Evolutionary conservation across 176 grass and related monocot species (phyloP), one percentile per base, ranked within the genome.

Genomic region (Tuctoria greenei): DNA sequence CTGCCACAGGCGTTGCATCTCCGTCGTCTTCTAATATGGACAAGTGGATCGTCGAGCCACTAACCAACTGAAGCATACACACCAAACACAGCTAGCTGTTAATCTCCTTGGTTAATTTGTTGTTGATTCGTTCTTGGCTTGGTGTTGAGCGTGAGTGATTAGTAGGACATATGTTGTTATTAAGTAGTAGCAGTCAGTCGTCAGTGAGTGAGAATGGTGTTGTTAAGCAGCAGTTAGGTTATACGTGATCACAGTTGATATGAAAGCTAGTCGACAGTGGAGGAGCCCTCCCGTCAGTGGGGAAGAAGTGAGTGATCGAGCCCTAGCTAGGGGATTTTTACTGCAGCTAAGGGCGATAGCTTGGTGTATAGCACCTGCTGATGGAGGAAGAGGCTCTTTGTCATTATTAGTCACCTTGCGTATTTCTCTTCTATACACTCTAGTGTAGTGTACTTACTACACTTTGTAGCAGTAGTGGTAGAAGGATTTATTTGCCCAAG

Each of bases 1-100:
- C 4, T 94, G 91, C 77, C 89, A 98, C 79, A 79, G 91, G 77
- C 87, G 91, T 62, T 86, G 89, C 37, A 90, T 86, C 84, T 94
- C 95, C 0, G 91, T 90, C 44, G 85, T 90, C 44, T 91, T 92
- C 76, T 98, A 82, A 83, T 21, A 35, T 5, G 11, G n/a, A n/a
- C n/a, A n/a, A 21, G 23, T 13, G 28, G 31, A 38, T n/a, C 31
- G 1, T 0, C 6, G 2, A 39, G 1, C n/a, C n/a, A 42, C 20
- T 21, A 42, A 44, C 10, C 15, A 38, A 20, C 35, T 31, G 24
- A 61, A 2, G 39, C 66, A 72, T n/a, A n/a, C n/a, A n/a, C n/a
- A n/a, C n/a, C n/a, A n/a, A n/a, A n/a, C n/a, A n/a, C n/a, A n/a
- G n/a, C n/a, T n/a, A n/a, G n/a, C n/a, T n/a, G n/a, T n/a, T n/a